phyloP scores from a whole-genome alignment of 2,329 filamentous ascomycete species.

The Neurospora sp. region DNA sequence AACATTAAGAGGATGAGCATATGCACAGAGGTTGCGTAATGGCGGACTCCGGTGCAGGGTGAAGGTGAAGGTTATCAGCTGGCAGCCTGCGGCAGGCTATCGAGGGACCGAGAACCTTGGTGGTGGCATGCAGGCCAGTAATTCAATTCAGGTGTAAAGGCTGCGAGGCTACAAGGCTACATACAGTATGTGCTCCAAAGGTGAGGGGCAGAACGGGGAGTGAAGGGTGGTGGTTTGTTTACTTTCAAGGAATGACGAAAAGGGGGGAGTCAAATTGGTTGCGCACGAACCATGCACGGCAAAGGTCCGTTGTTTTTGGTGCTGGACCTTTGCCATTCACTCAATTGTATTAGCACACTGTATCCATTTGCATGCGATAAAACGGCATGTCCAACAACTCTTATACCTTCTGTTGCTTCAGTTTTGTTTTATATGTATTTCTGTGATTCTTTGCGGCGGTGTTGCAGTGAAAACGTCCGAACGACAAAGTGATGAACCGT shows the following conservation, averaged over 20 bases:
- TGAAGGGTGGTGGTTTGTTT: not conserved
- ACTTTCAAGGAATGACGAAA: not conserved
- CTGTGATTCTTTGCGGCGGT: not conserved
- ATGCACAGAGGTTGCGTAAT: not conserved
- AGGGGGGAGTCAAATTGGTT: not conserved
- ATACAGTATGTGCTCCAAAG: not conserved
- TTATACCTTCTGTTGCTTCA: not conserved
- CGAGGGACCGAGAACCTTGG: not conserved
- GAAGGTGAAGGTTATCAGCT: not conserved
- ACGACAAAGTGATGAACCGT: not conserved
- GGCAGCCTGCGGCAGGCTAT: not conserved
- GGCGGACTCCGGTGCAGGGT: not conserved
- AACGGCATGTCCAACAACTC: fast-evolving
- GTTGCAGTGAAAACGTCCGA: not conserved
- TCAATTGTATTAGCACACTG: not conserved
- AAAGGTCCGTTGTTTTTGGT: not conserved
- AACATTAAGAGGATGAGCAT: not conserved
- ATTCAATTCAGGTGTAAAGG: not conserved
- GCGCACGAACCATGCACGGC: not conserved
- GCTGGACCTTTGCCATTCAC: not conserved
- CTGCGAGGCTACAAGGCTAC: not conserved
- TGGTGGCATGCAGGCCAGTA: not conserved
- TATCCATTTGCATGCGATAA: not conserved
- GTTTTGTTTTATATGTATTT: not conserved
- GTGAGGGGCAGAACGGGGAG: not conserved